Conservation (phyloP, 108 stramenopile genomes). For the Discostella pseudostelligera region DNA sequence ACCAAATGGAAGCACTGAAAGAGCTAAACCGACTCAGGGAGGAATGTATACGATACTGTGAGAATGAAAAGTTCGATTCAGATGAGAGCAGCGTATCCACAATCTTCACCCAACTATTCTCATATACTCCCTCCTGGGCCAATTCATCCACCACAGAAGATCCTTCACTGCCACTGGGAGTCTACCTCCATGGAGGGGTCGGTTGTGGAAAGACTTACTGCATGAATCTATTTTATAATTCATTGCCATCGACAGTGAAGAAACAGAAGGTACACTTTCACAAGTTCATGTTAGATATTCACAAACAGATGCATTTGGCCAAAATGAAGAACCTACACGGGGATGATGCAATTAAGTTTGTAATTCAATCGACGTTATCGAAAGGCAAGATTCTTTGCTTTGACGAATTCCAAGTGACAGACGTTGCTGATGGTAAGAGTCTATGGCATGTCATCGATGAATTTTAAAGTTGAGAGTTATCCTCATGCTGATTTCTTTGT, state of each 20-base stretch:
- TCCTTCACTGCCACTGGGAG: slow-evolving; percentile 47
- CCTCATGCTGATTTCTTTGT: too few species aligned
- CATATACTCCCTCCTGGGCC: slow-evolving; percentile 15
- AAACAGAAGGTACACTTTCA: slow-evolving; percentile 98
- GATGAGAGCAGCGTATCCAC: neutral
- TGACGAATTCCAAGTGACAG: slow-evolving; percentile 94
- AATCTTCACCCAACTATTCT: slow-evolving; percentile 16
- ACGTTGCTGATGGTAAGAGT: slow-evolving; percentile 79
- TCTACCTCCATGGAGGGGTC: slow-evolving; percentile 91
- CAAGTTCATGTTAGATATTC: slow-evolving; percentile 95
- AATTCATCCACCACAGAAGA: slow-evolving; percentile 9
- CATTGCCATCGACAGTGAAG: slow-evolving; percentile 35
- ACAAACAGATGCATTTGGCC: slow-evolving; percentile 75
- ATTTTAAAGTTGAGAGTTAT: too few species aligned
- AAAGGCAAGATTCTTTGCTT: slow-evolving; percentile 72
- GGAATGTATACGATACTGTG: neutral
- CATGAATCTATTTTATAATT: slow-evolving; percentile 93
- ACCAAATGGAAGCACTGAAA: slow-evolving; percentile 59
- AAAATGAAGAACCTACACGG: slow-evolving; percentile 39
- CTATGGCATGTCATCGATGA: slow-evolving; percentile 3
- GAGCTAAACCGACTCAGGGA: slow-evolving; percentile 64
- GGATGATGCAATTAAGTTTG: slow-evolving; percentile 52
- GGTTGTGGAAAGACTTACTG: slow-evolving; percentile 97
- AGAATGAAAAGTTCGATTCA: too few species aligned
- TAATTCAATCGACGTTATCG: slow-evolving; percentile 52